Evolutionary conservation across 306 rosid species (phyloP).

Genomic region (Canavalia gladiata): DNA sequence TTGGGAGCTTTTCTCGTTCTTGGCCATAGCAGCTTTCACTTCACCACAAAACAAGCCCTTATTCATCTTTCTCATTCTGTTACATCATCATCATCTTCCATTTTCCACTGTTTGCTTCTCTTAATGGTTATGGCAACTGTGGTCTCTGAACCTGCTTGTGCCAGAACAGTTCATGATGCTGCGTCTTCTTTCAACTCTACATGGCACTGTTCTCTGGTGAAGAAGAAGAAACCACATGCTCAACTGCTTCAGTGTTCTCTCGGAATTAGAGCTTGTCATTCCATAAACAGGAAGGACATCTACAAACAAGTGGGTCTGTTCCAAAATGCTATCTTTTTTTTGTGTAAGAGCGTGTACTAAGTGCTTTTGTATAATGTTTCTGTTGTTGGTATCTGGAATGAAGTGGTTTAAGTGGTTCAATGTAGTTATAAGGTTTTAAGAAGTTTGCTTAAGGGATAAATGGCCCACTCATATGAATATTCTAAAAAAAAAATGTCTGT

Average conservation of each 20-base stretch:
- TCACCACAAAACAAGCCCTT: not conserved
- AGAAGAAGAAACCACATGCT: slow-evolving; percentile 39
- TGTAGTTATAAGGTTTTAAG: slow-evolving; percentile 12
- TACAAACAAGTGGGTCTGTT: slow-evolving; percentile 79
- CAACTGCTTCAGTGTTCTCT: slow-evolving; percentile 35
- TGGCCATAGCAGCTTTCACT: not conserved
- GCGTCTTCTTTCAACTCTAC: slow-evolving; percentile 50
- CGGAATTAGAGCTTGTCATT: slow-evolving; percentile 63
- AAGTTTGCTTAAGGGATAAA: slow-evolving; percentile 1
- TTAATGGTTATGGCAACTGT: slow-evolving; percentile 47
- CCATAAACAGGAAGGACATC: slow-evolving; percentile 62
- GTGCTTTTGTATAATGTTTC: slow-evolving; percentile 15
- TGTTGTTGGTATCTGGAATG: not conserved
- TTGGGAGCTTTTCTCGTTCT: not conserved
- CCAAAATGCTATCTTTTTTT: slow-evolving; percentile 41
- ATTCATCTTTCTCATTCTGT: not conserved
- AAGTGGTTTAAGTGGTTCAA: slow-evolving; percentile 22
- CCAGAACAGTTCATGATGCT: slow-evolving; percentile 39
- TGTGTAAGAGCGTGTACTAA: not conserved
- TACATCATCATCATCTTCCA: not conserved
- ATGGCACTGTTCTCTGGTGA: slow-evolving; percentile 42
- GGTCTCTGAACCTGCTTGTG: slow-evolving; percentile 52
- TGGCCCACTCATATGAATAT: not conserved
- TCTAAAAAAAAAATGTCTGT: not conserved
- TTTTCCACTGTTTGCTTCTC: not conserved